These are phyloP conservation scores for Fomitopsis schrenkii DNA, from an alignment of 1,284 basidiomycete genomes.

Conservation along the genomic window DNA sequence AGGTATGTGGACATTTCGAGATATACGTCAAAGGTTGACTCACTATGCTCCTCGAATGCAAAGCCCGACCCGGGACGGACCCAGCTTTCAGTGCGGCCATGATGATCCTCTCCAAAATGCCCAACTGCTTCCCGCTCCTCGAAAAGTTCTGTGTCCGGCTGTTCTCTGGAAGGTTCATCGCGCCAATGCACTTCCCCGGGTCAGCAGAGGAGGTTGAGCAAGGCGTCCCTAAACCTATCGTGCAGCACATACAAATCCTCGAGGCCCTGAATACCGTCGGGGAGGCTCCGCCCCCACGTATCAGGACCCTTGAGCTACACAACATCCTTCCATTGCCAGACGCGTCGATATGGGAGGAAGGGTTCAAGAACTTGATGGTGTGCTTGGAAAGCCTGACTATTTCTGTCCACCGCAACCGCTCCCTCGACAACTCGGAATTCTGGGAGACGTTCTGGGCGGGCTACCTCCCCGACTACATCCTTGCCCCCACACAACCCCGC, in stretches of 20 bases:
- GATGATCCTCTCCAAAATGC: neutral
- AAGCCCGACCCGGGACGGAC: neutral
- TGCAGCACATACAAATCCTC: neutral
- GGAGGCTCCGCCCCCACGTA: neutral
- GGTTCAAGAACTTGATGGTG: slow-evolving; percentile 11
- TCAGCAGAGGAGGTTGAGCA: neutral
- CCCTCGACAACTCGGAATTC: slow-evolving; percentile 11
- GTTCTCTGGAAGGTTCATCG: neutral
- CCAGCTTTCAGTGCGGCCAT: neutral
- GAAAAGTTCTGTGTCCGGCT: neutral
- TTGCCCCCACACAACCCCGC: slow-evolving; percentile 11
- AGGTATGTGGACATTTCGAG: neutral
- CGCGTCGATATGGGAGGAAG: neutral
- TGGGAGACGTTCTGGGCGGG: slow-evolving; percentile 17
- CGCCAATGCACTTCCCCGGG: neutral
- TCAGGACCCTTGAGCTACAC: neutral
- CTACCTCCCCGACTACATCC: slow-evolving; percentile 14
- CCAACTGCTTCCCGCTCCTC: neutral
- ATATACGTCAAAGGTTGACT: no score
- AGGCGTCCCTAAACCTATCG: neutral
- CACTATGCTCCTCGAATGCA: no score
- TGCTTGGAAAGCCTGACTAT: slow-evolving; percentile 11
- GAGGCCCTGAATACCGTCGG: neutral
- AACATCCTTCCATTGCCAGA: neutral
- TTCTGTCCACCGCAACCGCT: slow-evolving; percentile 9